Conservation (phyloP, 306 rosid species). For the Cucurbita moschata region DNA sequence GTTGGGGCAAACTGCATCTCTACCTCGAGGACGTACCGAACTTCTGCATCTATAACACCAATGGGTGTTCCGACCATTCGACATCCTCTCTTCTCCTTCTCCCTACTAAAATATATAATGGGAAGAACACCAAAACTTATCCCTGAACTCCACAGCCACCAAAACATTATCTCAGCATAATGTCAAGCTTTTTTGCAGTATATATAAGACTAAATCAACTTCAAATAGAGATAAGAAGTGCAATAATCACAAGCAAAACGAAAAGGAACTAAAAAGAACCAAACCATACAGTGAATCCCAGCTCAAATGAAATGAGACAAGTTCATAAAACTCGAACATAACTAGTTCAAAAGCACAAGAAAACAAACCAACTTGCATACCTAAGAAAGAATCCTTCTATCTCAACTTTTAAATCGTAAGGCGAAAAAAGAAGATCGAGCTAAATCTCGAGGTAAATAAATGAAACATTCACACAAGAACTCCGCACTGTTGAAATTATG, state of each 20-base stretch:
- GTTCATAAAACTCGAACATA: too few relatives aligned
- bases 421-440: neutral
- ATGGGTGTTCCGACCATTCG: constrained; percentile 9
- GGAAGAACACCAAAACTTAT: neutral
- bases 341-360: neutral
- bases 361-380: neutral
- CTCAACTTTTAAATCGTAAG: neutral
- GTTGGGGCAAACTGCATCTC: constrained; percentile 12
- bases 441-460: neutral
- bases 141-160: neutral
- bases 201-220: neutral
- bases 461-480: neutral
- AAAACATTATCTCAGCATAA: constrained; percentile 3
- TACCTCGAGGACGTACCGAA: neutral
- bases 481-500: neutral
- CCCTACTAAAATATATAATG: neutral
- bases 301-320: neutral
- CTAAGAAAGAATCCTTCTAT: neutral
- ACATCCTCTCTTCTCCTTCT: constrained; percentile 10
- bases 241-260: neutral
- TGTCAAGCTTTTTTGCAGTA: neutral
- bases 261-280: neutral
- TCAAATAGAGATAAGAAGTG: neutral
- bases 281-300: neutral
- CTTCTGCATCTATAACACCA: constrained; percentile 16